A percentile compares a stretch with the other conserved stretches of the same genome.
These are phyloP conservation scores for Striga asiatica DNA, from an alignment of 257 asterid genomes.

Conservation along the genomic window DNA sequence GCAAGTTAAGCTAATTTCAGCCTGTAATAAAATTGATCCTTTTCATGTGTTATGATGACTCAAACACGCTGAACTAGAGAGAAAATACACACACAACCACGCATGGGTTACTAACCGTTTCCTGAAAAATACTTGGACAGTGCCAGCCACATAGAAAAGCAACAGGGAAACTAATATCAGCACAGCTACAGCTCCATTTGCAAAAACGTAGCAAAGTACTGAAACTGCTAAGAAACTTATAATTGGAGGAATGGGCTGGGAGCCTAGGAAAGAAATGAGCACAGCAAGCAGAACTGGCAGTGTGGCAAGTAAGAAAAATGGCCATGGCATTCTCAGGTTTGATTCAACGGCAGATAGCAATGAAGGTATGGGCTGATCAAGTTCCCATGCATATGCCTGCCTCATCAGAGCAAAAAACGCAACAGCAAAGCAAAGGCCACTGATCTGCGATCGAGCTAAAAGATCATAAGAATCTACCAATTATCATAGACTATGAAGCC, in stretches of 20 bases:
- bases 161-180: conserved; percentile 55
- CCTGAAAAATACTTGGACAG: conserved; percentile 49
- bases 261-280: conserved; percentile 45
- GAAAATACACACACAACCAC: conserved; percentile 1
- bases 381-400: conserved; percentile 87
- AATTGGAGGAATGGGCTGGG: conserved; percentile 45
- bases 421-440: conserved; percentile 66
- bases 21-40: conserved; percentile 6
- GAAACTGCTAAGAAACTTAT: conserved; percentile 54
- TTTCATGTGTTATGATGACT: background rate
- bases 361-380: conserved; percentile 73
- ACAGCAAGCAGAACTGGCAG: conserved; percentile 48
- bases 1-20: conserved; percentile 29
- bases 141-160: conserved; percentile 49
- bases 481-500: conserved; percentile 5
- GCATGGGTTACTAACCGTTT: conserved; percentile 56
- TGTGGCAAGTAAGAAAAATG: conserved; percentile 46
- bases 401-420: conserved; percentile 82
- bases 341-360: conserved; percentile 75
- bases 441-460: conserved; percentile 51
- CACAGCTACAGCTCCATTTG: conserved; percentile 64
- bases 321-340: conserved; percentile 60
- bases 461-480: conserved; percentile 8
- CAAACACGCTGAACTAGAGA: conserved; percentile 2
- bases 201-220: conserved; percentile 59